Base-by-base conservation (phyloP, 2,329 filamentous ascomycete genomes). In the Aspergillus bombycis region DNA sequence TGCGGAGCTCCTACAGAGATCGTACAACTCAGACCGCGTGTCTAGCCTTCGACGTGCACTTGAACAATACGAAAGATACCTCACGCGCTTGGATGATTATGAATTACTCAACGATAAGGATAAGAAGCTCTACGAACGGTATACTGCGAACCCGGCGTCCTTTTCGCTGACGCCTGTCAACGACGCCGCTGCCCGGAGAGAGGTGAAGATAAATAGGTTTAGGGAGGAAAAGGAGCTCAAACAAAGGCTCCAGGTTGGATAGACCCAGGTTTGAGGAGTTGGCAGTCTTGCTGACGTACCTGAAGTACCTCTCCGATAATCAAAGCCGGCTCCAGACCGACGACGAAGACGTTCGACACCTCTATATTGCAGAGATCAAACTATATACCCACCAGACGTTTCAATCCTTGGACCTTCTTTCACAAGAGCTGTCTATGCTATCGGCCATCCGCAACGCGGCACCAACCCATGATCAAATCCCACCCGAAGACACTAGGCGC, bases 171-270 rank as follows among this genome's bases (percentile, higher is more conserved):
- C 91, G 21, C 85, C 88, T 21, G 85, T 85, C 10, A 84, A 82
- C 26, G 87, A 91, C 77, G 86, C 92, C 4, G 86, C 89, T 23
- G 86, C 88, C 34, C 86, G 90, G 65, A 86, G 95, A 69, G 89
- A 94, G 62, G 88, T 89, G 54, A 99, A 98, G 80, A 96, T 99
- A 69, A 86, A 88, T 52, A 88, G 91, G 65, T 97, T 93, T 79
- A 89, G 88, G 71, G 87, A 91, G 58, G 95, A 98, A 77, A 97
- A 95, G 77, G 88, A 91, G 66, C 79, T 99, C 64, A 93, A 92
- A 78, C 85, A 88, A 68, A 94, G 91, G 76, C 83, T 98, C n/a
- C 91, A 93, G 77, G 87, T 89, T 77, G 50, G 78, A 70, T 30
- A 76, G 3, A 48, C 60, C 61, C 46, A 70, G 12, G 19, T 65